Evolutionary conservation across 2,329 filamentous ascomycete species (phyloP).

Genomic region (Ophiognomonia clavigignenti-juglandacearum): DNA sequence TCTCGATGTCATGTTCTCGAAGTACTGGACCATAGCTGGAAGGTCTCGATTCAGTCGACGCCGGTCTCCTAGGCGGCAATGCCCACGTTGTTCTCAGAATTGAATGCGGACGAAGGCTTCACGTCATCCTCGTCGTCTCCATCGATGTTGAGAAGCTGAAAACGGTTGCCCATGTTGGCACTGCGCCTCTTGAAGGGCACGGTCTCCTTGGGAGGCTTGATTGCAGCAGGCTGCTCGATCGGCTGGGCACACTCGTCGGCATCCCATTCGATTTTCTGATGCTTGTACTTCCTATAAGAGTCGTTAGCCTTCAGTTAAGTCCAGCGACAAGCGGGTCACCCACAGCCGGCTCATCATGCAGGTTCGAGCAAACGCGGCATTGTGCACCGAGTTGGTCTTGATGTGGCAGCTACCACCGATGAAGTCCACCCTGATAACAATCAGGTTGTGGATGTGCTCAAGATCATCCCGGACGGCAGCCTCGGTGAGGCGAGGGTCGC

Average conservation of each 20-base stretch:
- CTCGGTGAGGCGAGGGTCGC: slow-evolving; percentile 55
- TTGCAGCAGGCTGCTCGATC: slow-evolving; percentile 30
- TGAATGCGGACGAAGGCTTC: slow-evolving; percentile 7
- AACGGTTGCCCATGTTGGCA: slow-evolving; percentile 50
- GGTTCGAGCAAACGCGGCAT: slow-evolving; percentile 68
- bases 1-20: not conserved
- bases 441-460: slow-evolving; percentile 76
- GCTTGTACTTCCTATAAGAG: slow-evolving; percentile 56
- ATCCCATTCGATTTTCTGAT: slow-evolving; percentile 65
- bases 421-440: slow-evolving; percentile 63
- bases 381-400: slow-evolving; percentile 71
- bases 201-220: slow-evolving; percentile 22
- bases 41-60: not conserved
- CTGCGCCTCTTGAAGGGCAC: slow-evolving; percentile 28
- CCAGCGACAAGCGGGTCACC: slow-evolving; percentile 20
- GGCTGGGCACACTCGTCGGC: slow-evolving; percentile 67
- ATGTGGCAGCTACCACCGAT: slow-evolving; percentile 58
- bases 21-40: no score
- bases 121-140: slow-evolving; percentile 33
- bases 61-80: slow-evolving; percentile 20
- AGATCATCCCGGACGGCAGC: slow-evolving; percentile 65
- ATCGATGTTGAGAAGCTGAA: slow-evolving; percentile 53
- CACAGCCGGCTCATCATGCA: slow-evolving; percentile 67
- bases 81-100: slow-evolving; percentile 21
- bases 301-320: not conserved